These are phyloP conservation scores for Nakazawaea sp. DNA, from an alignment of 805 yeast genomes.

Conservation along the genomic window DNA sequence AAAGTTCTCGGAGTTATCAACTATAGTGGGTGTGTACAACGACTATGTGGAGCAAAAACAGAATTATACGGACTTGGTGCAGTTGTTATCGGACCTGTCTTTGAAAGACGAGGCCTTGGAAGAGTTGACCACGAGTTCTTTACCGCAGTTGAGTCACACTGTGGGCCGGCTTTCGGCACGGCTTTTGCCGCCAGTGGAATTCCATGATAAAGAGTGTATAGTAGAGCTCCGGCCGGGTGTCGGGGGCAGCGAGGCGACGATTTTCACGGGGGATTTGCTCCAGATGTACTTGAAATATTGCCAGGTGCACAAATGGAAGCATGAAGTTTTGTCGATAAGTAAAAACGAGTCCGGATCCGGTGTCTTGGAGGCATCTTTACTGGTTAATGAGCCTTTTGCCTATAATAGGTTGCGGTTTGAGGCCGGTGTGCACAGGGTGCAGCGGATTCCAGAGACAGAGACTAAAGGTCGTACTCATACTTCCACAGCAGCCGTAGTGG, in stretches of 20 bases:
- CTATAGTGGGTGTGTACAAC: conserved; percentile 33
- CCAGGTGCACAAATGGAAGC: conserved; percentile 58
- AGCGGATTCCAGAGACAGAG: conserved; percentile 89
- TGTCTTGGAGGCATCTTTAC: conserved; percentile 66
- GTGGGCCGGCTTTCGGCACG: conserved; percentile 43
- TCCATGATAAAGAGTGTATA: conserved; percentile 70
- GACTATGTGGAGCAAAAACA: conserved; percentile 27
- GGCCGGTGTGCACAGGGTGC: conserved; percentile 96
- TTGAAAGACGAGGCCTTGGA: conserved; percentile 51
- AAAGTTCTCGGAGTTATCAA: conserved; percentile 35
- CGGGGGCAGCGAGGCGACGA: conserved; percentile 90
- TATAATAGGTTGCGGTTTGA: conserved; percentile 72
- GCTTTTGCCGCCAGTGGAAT: conserved; percentile 71
- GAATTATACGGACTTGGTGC: conserved; percentile 28
- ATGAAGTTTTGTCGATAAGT: conserved; percentile 48
- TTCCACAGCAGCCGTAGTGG: conserved; percentile 93
- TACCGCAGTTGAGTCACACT: conserved; percentile 37
- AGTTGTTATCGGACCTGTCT: conserved; percentile 37
- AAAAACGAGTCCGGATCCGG: conserved; percentile 60
- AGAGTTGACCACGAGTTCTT: conserved; percentile 42
- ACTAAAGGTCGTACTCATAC: conserved; percentile 93
- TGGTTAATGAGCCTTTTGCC: conserved; percentile 70
- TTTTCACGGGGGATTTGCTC: conserved; percentile 75
- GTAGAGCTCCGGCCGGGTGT: conserved; percentile 91
- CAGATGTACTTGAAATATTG: conserved; percentile 79